Evolutionary conservation across 2,329 filamentous ascomycete genomes (phyloP).

Genomic region (Neopestalotiopsis sp.): DNA sequence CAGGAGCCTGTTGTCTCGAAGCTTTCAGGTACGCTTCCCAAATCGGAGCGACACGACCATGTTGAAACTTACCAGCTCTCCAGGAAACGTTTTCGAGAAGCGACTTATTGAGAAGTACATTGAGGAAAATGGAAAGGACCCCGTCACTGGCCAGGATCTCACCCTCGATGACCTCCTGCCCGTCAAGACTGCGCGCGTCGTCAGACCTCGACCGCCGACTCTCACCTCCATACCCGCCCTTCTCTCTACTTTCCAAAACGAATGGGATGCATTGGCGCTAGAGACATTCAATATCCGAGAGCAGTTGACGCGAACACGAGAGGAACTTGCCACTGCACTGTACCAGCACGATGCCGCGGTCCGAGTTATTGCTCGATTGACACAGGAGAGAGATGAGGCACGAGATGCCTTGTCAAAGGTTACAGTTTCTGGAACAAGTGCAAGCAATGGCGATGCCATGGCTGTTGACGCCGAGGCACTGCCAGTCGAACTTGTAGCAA

Average conservation of each 20-base stretch:
- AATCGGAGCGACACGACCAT: background rate
- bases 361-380: slow-evolving; percentile 87
- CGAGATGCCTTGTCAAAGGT: slow-evolving; percentile 87
- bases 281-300: slow-evolving; percentile 92
- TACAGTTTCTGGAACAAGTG: slow-evolving; percentile 70
- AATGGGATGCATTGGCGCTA: slow-evolving; percentile 93
- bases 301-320: slow-evolving; percentile 85
- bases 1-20: slow-evolving; percentile 93
- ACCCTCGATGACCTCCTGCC: slow-evolving; percentile 84
- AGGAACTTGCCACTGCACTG: slow-evolving; percentile 90
- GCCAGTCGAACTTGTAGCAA: slow-evolving; percentile 71
- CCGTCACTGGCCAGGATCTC: slow-evolving; percentile 85
- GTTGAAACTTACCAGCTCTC: slow-evolving; percentile 7
- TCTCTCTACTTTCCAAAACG: slow-evolving; percentile 93
- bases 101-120: slow-evolving; percentile 95
- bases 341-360: slow-evolving; percentile 99
- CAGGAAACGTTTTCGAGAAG: slow-evolving; percentile 92
- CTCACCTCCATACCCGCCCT: slow-evolving; percentile 96
- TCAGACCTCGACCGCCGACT: slow-evolving; percentile 88
- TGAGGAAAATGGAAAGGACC: slow-evolving; percentile 89
- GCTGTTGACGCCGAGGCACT: slow-evolving; percentile 84
- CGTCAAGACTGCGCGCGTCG: slow-evolving; percentile 81
- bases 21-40: slow-evolving; percentile 76
- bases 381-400: slow-evolving; percentile 91
- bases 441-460: slow-evolving; percentile 80